These are phyloP conservation scores for Clonostachys rosea DNA, from an alignment of 2,329 filamentous ascomycete species.

Conservation along the genomic window DNA sequence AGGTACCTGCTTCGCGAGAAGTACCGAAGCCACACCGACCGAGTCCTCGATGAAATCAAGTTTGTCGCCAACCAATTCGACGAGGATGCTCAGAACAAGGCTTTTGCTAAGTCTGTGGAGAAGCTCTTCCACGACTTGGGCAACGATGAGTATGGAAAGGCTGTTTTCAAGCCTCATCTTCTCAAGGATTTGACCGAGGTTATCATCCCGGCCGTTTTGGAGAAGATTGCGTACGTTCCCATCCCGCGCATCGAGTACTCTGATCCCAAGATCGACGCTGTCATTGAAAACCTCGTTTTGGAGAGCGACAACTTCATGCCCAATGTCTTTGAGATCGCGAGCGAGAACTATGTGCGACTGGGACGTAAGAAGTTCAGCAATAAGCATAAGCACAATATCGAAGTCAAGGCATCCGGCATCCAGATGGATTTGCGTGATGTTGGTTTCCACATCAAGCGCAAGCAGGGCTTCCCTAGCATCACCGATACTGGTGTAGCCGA, in stretches of 20 bases:
- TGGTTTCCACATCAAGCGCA: conserved; percentile 91
- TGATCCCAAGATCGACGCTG: conserved; percentile 76
- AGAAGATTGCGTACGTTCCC: conserved; percentile 84
- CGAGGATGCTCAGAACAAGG: conserved; percentile 78
- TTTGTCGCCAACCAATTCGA: conserved; percentile 89
- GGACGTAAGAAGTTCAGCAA: conserved; percentile 82
- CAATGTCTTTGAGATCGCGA: conserved; percentile 82
- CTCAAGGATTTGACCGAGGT: conserved; percentile 84
- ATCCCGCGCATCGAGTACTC: conserved; percentile 92
- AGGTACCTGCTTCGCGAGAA: conserved; percentile 83
- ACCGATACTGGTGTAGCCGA: conserved; percentile 87
- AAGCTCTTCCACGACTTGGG: conserved; percentile 88
- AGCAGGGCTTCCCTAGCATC: conserved; percentile 85
- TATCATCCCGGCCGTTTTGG: conserved; percentile 77
- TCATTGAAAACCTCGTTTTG: conserved; percentile 91
- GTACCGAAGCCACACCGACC: conserved; percentile 82
- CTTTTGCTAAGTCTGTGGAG: conserved; percentile 69
- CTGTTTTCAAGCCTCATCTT: conserved; percentile 87
- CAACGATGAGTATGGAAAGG: conserved; percentile 77
- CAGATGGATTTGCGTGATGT: conserved; percentile 92
- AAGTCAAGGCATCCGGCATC: conserved; percentile 81
- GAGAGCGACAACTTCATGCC: conserved; percentile 97
- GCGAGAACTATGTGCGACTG: conserved; percentile 93
- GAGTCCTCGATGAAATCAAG: conserved; percentile 83
- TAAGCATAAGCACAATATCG: conserved; percentile 76